Base-by-base conservation (phyloP, 805 yeast species). In the Kodamaea sagamina region DNA sequence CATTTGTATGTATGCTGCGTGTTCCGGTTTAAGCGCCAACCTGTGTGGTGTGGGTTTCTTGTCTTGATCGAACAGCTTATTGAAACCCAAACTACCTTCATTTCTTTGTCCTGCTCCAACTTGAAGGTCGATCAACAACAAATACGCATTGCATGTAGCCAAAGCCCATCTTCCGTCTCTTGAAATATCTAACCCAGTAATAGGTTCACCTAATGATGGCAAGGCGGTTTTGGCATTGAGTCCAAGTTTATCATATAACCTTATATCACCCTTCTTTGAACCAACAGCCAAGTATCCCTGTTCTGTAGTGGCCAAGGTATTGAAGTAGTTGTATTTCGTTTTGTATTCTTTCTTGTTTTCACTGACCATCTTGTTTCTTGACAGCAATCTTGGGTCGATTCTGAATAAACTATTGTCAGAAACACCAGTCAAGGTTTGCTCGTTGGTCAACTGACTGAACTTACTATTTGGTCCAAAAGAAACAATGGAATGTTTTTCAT, bases 141-240 rank as follows among this genome's bases (percentile, higher is more conserved):
- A 64, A 56, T 86, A 86, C 1, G 79, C 77, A 53, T 75, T 72
- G 67, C 92, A 86, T 0, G 96, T 89, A 1, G 89, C 93, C 46
- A 89, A 67, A 32, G 89, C 56, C 84, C 89, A 89, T 52, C 79
- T 72, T 47, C 96, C 96, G 59, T 86, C 90, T 15, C 84, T 78
- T 4, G 95, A 81, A 1, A 78, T 80, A 46, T 86, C 90, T 13
- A 86, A 53, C 16, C 86, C 85, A 29, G 74, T 64, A 39, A 86
- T 78, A 2, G 79, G 68, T 52, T 89, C 95, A 18, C 96, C 96
- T 28, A 89, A 67, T 0, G 93, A 89, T 2, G 96, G 96, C 24
- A 89, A 66, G 17, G 77, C 73, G 1, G 93, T 82, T 67, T 85
- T 86, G 1, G 96, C 96, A 51, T 76, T 78, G 44, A 77, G 72